Evolutionary conservation across 331 rosid genomes (phyloP), one percentile per base, ranked within the genome.

Genomic region (Pyracantha coccinea): DNA sequence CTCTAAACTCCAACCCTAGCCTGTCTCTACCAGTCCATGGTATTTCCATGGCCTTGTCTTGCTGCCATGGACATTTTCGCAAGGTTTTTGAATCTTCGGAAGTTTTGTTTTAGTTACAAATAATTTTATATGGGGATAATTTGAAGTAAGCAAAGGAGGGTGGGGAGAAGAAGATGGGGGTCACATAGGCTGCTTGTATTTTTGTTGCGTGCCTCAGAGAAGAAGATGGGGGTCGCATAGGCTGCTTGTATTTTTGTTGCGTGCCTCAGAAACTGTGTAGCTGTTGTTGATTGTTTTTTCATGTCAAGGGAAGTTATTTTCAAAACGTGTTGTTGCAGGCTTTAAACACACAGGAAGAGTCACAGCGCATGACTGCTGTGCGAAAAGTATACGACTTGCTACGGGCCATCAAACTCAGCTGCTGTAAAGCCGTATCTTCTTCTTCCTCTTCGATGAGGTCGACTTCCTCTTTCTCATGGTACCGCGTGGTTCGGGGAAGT

Each of bases 351-450:
- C 97, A 88, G 78, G 99, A 91, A 80, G 95, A 92, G 86, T 78
- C 99, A 31, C 92, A 88, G 4, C 84, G 99, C 77, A 92, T 94
- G 97, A 90, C 89, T 89, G 81, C 86, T 52, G 84, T 92, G 47
- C 77, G 99, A 71, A 94, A 90, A 85, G 90, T 75, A 67, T 94
- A 90, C 81, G n/a, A n/a, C n/a, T n/a, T n/a, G n/a, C n/a, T n/a
- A n/a, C n/a, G n/a, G n/a, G n/a, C n/a, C n/a, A n/a, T n/a, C n/a
- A n/a, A n/a, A n/a, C n/a, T n/a, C n/a, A n/a, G n/a, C n/a, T n/a
- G n/a, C n/a, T n/a, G n/a, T n/a, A n/a, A n/a, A n/a, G n/a, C n/a
- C n/a, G n/a, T n/a, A n/a, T n/a, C n/a, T n/a, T n/a, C n/a, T n/a
- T n/a, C n/a, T n/a, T n/a, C n/a, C n/a, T n/a, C n/a, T n/a, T n/a